Evolutionary conservation across 1,139 yeast genomes (phyloP).

Genomic region (Kodamaea alishanica): DNA sequence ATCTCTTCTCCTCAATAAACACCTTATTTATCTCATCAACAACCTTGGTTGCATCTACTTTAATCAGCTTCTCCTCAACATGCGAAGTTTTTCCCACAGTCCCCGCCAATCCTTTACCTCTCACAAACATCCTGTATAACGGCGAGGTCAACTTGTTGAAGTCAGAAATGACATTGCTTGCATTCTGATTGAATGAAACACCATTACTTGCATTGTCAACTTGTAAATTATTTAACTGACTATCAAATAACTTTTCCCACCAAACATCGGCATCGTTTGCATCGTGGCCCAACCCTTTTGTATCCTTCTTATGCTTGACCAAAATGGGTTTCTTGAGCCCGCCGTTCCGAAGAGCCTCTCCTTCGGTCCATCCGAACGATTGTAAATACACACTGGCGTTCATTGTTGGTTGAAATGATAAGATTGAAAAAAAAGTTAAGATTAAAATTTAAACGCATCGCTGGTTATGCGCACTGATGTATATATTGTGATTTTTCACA

Average conservation of each 20-base stretch:
- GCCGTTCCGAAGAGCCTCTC: slow-evolving; percentile 76
- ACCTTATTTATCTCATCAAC: slow-evolving; percentile 13
- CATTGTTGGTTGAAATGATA: slow-evolving; percentile 38
- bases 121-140: slow-evolving; percentile 70
- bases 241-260: slow-evolving; percentile 97
- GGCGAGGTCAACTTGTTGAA: slow-evolving; percentile 56
- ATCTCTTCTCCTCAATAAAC: slow-evolving; percentile 6
- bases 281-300: slow-evolving; percentile 82
- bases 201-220: slow-evolving; percentile 38
- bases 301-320: slow-evolving; percentile 86
- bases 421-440: neutral
- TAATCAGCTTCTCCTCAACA: slow-evolving; percentile 15
- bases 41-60: slow-evolving; percentile 14
- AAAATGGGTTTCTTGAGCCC: slow-evolving; percentile 82
- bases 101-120: slow-evolving; percentile 81
- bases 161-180: slow-evolving; percentile 31
- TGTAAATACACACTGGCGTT: slow-evolving; percentile 69
- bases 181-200: slow-evolving; percentile 42
- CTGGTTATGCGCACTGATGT: slow-evolving; percentile 1
- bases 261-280: slow-evolving; percentile 75
- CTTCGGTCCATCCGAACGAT: slow-evolving; percentile 89
- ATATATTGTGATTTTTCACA: too few relatives aligned
- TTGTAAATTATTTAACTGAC: slow-evolving; percentile 77
- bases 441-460: neutral
- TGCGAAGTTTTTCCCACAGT: slow-evolving; percentile 50